Conservation (phyloP, 169 alveolate genomes). For the Plasmodium sp. region DNA sequence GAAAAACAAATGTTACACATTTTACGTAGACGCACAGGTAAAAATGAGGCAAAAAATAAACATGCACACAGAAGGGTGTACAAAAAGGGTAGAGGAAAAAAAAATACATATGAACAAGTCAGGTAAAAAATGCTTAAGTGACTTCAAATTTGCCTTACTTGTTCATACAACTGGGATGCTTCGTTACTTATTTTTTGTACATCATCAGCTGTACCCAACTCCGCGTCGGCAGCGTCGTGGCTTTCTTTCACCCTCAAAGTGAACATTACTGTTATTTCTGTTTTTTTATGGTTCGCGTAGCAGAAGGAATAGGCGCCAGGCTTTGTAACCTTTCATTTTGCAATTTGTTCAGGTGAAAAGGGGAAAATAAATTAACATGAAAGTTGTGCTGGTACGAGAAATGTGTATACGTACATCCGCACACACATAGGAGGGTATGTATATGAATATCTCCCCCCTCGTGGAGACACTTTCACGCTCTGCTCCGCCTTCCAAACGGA, state of each 20-base stretch:
- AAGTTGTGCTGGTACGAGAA: background rate
- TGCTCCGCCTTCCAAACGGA: background rate
- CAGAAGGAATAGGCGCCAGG: conserved; percentile 42
- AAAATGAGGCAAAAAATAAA: background rate
- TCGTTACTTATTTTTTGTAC: conserved; percentile 33
- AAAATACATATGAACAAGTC: background rate
- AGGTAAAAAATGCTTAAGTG: background rate
- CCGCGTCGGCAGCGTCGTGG: conserved; percentile 3
- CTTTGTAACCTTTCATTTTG: conserved; percentile 22
- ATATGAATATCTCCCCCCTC: background rate
- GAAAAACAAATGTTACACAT: background rate
- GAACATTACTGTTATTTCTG: conserved; percentile 65
- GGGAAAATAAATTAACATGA: background rate
- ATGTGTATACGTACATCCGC: conserved; percentile 12
- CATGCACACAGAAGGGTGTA: background rate
- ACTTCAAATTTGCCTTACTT: conserved; percentile 22
- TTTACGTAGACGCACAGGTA: background rate
- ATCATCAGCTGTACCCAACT: conserved; percentile 61
- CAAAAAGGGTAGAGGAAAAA: background rate
- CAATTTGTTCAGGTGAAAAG: conserved; percentile 5
- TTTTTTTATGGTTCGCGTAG: conserved; percentile 28
- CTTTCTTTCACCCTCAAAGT: conserved; percentile 51
- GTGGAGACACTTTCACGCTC: background rate
- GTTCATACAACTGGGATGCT: conserved; percentile 25
- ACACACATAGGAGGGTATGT: background rate